Evolutionary conservation across 129 eudicot genomes (phyloP).

Genomic region (Chrysanthemum lavandulifolium): DNA sequence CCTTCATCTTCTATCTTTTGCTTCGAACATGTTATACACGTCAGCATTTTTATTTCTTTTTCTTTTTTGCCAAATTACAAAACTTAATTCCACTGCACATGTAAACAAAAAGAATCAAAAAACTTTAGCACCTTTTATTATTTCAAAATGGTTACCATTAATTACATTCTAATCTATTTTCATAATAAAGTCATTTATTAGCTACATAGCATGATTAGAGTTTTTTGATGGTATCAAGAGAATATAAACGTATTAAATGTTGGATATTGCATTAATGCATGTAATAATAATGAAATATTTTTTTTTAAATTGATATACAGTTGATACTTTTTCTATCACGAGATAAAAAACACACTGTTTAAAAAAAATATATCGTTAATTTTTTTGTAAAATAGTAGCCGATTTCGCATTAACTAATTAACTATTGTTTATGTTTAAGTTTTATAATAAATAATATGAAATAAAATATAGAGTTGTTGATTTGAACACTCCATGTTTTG

Average conservation of each 20-base stretch:
- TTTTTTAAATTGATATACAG: background rate
- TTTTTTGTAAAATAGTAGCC: too few species aligned
- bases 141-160: conserved; percentile 9
- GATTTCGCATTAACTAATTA: too few species aligned
- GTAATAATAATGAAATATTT: background rate
- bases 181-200: background rate
- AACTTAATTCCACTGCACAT: conserved; percentile 29
- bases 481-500: too few species aligned
- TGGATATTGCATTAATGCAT: background rate
- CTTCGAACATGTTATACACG: conserved; percentile 77
- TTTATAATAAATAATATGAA: too few species aligned
- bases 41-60: conserved; percentile 49
- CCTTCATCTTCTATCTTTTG: conserved; percentile 57
- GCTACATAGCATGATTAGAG: background rate
- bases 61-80: conserved; percentile 16
- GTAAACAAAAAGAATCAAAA: conserved; percentile 19
- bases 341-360: background rate
- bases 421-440: too few species aligned
- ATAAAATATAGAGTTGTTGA: too few species aligned
- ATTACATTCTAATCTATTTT: background rate
- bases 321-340: background rate
- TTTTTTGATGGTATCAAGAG: background rate
- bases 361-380: too few species aligned
- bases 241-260: background rate
- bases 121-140: conserved; percentile 30